Conservation (phyloP, 208 protist genomes). For the Vickermania spadyakhi region DNA sequence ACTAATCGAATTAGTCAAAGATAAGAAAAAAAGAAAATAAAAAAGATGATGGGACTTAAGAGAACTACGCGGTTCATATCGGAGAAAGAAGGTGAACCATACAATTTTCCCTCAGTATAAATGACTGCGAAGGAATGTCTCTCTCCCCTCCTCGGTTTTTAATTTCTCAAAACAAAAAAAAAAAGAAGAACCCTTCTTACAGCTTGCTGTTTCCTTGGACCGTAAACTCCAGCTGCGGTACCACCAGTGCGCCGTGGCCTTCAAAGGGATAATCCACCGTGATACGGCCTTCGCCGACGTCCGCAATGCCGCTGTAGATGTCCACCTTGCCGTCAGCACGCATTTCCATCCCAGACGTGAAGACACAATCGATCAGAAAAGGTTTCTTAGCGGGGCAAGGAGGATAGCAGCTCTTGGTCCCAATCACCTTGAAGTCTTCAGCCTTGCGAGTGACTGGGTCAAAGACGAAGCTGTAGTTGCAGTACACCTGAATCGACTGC, state of each 20-base stretch:
- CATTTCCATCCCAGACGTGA: slow-evolving; percentile 45
- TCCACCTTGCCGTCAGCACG: slow-evolving; percentile 38
- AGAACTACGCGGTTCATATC: no score
- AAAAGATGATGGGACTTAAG: no score
- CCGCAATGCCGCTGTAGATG: slow-evolving; percentile 36
- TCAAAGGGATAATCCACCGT: slow-evolving; percentile 40
- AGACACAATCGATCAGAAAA: slow-evolving; percentile 25
- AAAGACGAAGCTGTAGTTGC: slow-evolving; percentile 30
- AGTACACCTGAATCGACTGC: slow-evolving; percentile 20
- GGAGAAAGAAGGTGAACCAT: no score
- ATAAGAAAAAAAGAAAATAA: no score
- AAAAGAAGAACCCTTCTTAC: no score
- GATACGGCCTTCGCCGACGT: slow-evolving; percentile 23
- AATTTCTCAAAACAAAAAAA: no score
- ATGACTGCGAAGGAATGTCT: no score
- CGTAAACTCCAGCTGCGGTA: background rate
- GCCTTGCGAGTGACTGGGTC: slow-evolving; percentile 8
- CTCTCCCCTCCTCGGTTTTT: no score
- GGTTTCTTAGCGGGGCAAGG: slow-evolving; percentile 16
- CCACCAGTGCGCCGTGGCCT: slow-evolving; percentile 12
- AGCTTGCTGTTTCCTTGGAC: background rate
- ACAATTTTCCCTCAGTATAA: no score
- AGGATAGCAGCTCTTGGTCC: slow-evolving; percentile 25
- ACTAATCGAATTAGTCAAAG: no score
- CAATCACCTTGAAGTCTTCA: slow-evolving; percentile 19